Conservation (phyloP, 345 rosid species). For the Conringia planisiliqua region DNA sequence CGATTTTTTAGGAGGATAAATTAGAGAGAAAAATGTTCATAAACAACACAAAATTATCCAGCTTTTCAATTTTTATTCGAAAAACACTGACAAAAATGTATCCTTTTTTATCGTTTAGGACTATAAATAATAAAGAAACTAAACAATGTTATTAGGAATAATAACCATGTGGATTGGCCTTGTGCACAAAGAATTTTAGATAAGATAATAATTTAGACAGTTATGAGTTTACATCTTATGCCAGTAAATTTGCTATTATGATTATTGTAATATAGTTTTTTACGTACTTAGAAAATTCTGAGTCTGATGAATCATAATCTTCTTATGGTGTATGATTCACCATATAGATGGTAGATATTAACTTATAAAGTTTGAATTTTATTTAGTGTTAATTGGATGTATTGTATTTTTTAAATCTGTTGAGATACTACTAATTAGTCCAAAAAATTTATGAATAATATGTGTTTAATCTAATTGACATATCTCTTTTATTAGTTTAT, state of each 20-base stretch:
- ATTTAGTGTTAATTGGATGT: not conserved
- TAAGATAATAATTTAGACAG: not conserved
- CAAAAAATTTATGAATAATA: not conserved
- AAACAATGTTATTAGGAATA: not conserved
- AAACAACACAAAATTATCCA: not conserved
- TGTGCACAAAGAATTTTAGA: not conserved
- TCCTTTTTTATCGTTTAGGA: not conserved
- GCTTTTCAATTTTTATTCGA: not conserved
- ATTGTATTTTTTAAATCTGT: not conserved
- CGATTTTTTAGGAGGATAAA: not conserved
- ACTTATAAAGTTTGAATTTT: not conserved
- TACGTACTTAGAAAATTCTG: not conserved
- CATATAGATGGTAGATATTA: not conserved
- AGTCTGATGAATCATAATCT: not conserved
- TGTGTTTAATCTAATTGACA: not conserved
- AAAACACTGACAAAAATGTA: slow-evolving; percentile 4
- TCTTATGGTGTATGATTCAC: not conserved
- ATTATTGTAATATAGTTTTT: not conserved
- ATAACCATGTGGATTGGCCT: not conserved
- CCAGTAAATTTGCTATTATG: not conserved
- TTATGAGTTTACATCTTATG: not conserved
- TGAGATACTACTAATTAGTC: not conserved
- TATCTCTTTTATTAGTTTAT: not conserved
- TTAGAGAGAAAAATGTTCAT: not conserved
- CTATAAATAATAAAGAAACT: not conserved